These are phyloP conservation scores for Helicostylum pulchrum DNA, from an alignment of 192 early-diverging fungal species.

Conservation along the genomic window DNA sequence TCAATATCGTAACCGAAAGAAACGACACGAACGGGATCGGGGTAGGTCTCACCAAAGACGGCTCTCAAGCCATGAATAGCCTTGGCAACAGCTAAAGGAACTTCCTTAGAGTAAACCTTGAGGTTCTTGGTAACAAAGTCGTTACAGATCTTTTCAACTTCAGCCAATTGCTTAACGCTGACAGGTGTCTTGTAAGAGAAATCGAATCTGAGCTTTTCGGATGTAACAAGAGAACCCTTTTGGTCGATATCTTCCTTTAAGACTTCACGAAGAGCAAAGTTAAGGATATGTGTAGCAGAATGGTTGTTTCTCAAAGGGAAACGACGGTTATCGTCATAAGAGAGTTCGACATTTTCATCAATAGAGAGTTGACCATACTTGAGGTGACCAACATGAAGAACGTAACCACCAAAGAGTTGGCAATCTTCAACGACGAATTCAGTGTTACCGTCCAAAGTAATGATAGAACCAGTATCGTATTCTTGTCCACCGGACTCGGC, in stretches of 20 bases:
- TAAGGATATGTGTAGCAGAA: constrained; percentile 93
- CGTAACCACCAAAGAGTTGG: constrained; percentile 92
- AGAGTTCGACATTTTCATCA: constrained; percentile 67
- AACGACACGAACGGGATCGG: constrained; percentile 96
- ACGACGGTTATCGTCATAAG: constrained; percentile 88
- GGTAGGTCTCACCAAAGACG: constrained; percentile 97
- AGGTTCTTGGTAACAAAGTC: constrained; percentile 72
- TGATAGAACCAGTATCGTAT: constrained; percentile 85
- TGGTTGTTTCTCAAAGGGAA: constrained; percentile 94
- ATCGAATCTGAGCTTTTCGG: constrained; percentile 97
- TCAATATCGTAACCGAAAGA: constrained; percentile 87
- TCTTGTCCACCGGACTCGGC: constrained; percentile 96
- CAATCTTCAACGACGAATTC: constrained; percentile 93
- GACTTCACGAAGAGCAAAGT: constrained; percentile 87
- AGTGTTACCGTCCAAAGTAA: constrained; percentile 75
- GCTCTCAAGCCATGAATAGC: constrained; percentile 91
- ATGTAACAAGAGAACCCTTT: constrained; percentile 92
- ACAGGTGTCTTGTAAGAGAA: constrained; percentile 79
- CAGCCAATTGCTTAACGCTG: constrained; percentile 61
- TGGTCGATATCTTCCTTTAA: constrained; percentile 82
- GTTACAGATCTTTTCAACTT: constrained; percentile 77
- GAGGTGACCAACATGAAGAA: constrained; percentile 93
- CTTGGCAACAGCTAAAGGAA: constrained; percentile 76
- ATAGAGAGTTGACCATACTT: constrained; percentile 80
- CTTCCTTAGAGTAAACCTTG: constrained; percentile 79